Conservation (phyloP, 345 rosid genomes). For the Camelina neglecta region DNA sequence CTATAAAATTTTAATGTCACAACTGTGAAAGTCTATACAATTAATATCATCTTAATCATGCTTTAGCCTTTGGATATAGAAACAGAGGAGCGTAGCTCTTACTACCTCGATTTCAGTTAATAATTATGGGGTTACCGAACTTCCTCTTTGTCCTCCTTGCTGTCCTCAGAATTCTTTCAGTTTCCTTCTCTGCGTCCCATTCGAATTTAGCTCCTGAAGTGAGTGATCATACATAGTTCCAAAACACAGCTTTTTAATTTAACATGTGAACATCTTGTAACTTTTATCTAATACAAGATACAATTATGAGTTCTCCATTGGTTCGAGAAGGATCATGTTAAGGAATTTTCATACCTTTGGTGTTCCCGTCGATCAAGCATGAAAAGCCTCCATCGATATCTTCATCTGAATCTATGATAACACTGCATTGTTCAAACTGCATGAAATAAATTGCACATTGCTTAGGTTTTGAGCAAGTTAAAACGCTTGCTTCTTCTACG, state of each 20-base stretch:
- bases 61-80: background rate
- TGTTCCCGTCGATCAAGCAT: slow-evolving; percentile 65
- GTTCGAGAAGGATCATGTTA: slow-evolving; percentile 7
- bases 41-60: background rate
- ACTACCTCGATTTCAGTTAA: slow-evolving; percentile 59
- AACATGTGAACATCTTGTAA: background rate
- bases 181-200: slow-evolving; percentile 66
- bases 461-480: slow-evolving; percentile 1
- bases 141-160: slow-evolving; percentile 88
- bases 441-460: slow-evolving; percentile 14
- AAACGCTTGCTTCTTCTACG: background rate
- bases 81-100: background rate
- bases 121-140: slow-evolving; percentile 60
- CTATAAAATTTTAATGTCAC: background rate
- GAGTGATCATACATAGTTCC: background rate
- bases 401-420: slow-evolving; percentile 75
- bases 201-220: slow-evolving; percentile 41
- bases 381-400: slow-evolving; percentile 75
- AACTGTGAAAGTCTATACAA: slow-evolving; percentile 8
- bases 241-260: background rate
- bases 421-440: slow-evolving; percentile 56
- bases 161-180: slow-evolving; percentile 62
- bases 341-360: slow-evolving; percentile 52
- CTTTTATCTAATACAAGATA: background rate
- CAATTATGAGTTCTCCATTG: slow-evolving; percentile 10